A percentile compares a stretch with the other conserved stretches of the same genome.
Conservation (phyloP, 208 protist species). For the Novymonas esmeraldas region DNA sequence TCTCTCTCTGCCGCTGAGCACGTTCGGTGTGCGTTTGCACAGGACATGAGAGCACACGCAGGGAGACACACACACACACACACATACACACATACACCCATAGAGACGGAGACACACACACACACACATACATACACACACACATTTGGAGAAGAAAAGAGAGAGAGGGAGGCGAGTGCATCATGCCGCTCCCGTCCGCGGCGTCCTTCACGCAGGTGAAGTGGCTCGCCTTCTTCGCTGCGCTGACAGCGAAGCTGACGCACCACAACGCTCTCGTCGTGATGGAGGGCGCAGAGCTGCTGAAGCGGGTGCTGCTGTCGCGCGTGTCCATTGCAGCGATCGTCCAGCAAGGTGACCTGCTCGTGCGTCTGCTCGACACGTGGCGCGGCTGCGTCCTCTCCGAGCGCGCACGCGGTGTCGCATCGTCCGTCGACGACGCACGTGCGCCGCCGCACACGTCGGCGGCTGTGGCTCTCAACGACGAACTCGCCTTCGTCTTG, state of each 20-base stretch:
- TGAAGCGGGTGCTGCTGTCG: conserved; percentile 73
- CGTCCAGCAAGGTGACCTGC: conserved; percentile 75
- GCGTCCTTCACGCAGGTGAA: conserved; percentile 69
- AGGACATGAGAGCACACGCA: no score
- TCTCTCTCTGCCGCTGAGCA: no score
- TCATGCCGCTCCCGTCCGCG: conserved; percentile 58
- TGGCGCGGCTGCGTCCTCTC: conserved; percentile 54
- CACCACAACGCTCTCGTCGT: conserved; percentile 82
- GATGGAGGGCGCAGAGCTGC: conserved; percentile 76
- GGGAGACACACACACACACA: no score
- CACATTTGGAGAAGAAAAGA: neutral
- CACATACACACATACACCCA: no score
- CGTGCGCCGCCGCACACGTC: conserved; percentile 2
- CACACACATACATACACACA: neutral
- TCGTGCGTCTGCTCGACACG: conserved; percentile 56
- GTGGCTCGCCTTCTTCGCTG: conserved; percentile 88
- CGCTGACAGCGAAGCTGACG: conserved; percentile 83
- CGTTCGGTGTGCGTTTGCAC: no score
- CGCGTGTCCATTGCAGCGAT: conserved; percentile 75
- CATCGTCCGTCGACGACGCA: neutral
- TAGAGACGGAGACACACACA: neutral
- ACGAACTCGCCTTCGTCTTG: conserved; percentile 63
- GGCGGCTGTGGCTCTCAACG: conserved; percentile 33
- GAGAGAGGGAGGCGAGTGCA: neutral
- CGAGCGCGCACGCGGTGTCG: conserved; percentile 11